Base-by-base conservation (phyloP, 2,329 filamentous ascomycete species). In the Cladophialophora yegresii region DNA sequence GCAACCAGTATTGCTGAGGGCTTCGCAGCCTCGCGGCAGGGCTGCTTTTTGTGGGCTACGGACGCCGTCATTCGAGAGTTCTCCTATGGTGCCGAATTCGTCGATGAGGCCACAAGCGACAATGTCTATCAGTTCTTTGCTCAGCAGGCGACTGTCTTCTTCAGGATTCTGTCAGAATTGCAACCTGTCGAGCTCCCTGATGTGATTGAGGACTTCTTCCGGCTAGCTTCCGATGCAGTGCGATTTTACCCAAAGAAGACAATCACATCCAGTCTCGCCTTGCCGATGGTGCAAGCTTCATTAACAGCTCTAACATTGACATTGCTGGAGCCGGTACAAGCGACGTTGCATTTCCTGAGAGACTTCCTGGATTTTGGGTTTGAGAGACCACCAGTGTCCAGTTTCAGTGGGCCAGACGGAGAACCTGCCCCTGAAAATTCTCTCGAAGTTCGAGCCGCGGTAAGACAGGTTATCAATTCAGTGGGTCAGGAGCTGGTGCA, bases 41-140 rank as follows among this genome's bases (percentile, higher is more conserved):
- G 95, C 12, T 97, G 93, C 76, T 99, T 99, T 83, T 83, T 99
- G n/a, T 99, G 95, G 95, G 93, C 95, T 1, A 97, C 93, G 1
- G 91, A 93, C 69, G 92, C 93, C 8, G 96, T 99, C 67, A 85
- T 99, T 32, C 89, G 95, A 64, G 95, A 99, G 76, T 99, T 98
- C 74, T 95, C 92, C 0, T 91, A 96, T 71, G 92, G 93, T 49
- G 87, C 90, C 49, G 92, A 96, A 71, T 87, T 90, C 66, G 90
- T 98, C 22, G 89, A 93, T 61, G 84, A 88, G 57, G 81, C 85
- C n/a, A 96, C 92, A 5, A 91, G 90, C 16, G 87, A 92, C 61
- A 90, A 90, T 69, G 96, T 99, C 62, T 99, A 96, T 78, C 85
- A 86, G 63, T 99, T 99, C 79, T 97, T 96, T 74, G 92, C 97